phyloP scores from a whole-genome alignment of 2,329 filamentous ascomycete genomes.

The Onygenales sp. region DNA sequence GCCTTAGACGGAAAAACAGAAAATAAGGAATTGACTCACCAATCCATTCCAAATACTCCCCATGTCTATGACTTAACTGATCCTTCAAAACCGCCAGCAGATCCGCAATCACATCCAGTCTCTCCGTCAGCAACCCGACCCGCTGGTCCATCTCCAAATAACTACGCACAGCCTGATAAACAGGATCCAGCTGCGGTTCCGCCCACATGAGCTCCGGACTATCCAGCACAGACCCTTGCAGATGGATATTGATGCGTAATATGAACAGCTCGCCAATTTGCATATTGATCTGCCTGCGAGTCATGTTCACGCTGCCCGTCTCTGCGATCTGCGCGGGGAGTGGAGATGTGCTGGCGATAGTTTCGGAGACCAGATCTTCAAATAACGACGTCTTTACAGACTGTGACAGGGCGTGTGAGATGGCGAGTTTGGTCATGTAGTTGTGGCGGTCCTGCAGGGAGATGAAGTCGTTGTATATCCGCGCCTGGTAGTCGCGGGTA shows the following conservation, averaged over 20 bases:
- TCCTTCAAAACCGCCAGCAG: constrained; percentile 88
- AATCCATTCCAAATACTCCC: constrained; percentile 83
- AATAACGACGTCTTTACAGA: constrained; percentile 97
- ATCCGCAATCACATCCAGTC: constrained; percentile 88
- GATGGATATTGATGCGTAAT: constrained; percentile 91
- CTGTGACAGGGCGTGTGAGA: constrained; percentile 89
- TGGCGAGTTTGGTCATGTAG: constrained; percentile 96
- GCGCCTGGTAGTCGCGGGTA: constrained; percentile 91
- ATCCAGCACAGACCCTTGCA: constrained; percentile 93
- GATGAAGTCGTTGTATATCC: constrained; percentile 99
- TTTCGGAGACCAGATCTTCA: constrained; percentile 88
- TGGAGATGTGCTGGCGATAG: constrained; percentile 85
- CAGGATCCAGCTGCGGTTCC: constrained; percentile 89
- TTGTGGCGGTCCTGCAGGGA: constrained; percentile 86
- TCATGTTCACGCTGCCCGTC: constrained; percentile 85
- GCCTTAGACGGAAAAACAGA: constrained; percentile 4
- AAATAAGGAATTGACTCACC: constrained; percentile 46
- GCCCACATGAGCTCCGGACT: constrained; percentile 98
- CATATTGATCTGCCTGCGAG: constrained; percentile 92
- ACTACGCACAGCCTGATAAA: constrained; percentile 89
- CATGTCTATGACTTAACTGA: constrained; percentile 86
- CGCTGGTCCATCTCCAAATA: constrained; percentile 98
- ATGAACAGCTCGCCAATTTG: constrained; percentile 98
- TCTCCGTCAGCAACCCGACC: constrained; percentile 77
- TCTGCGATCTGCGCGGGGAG: constrained; percentile 86